Base-by-base conservation (phyloP, 768 basidiomycete genomes). In the Clitopilus passeckerianus region DNA sequence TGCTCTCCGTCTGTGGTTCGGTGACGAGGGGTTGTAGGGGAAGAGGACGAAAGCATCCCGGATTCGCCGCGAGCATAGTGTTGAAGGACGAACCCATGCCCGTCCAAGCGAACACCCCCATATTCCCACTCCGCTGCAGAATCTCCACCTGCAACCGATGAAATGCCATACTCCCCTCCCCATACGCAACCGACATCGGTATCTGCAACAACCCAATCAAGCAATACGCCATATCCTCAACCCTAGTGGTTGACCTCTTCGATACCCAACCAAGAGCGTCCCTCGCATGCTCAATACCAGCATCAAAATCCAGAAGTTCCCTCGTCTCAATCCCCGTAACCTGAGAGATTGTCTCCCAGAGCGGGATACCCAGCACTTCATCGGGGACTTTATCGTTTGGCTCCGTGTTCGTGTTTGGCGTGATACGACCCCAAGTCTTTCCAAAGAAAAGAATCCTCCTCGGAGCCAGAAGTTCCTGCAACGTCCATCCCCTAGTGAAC, bases 221-320 rank as follows among this genome's bases (percentile, higher is more conserved):
- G 30, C 37, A 44, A 18, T 57, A 57, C 14, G 57, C 57, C 20
- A 57, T 18, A n/a, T 57, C 57, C 43, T 57, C 57, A 18, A 33
- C n/a, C 23, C 57, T 9, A 7, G 57, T 57, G 12, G 37, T 57
- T n/a, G 23, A n/a, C 37, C 57, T 41, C n/a, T 57, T 46, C 5
- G 57, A 41, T n/a, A 34, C 43, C 57, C 57, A 57, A 10, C 3
- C 10, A 9, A 41, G 37, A 15, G n/a, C n/a, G 10, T 41, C 37
- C 10, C 37, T 41, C 10, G 37, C 37, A 5, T 41, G 37, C 3
- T 18, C 37, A 5, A 41, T 41, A 5, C 37, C 37, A 15, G 37
- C 15, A 15, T 15, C 37, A 12, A 41, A 41, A 9, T 18, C 10
- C 5, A 41, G 37, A 41, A 41, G 37, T 12, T 41, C 5, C 2